Percentiles rank a stretch among this genome's conserved stretches.
These are phyloP conservation scores for Epichloe hybrida DNA, from an alignment of 2,329 filamentous ascomycete genomes.

Conservation along the genomic window DNA sequence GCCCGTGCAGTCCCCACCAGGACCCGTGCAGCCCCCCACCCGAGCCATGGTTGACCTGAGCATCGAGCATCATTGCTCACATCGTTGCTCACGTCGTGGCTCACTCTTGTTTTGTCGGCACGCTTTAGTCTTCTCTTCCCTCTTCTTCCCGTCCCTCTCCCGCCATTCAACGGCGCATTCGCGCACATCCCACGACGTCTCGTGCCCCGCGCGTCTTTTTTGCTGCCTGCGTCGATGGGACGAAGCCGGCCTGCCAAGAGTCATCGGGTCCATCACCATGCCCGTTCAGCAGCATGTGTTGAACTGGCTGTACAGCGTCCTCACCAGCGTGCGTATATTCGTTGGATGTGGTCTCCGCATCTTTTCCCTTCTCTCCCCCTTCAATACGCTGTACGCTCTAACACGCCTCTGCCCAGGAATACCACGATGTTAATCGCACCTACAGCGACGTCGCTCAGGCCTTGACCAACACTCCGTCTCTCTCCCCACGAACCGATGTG, in stretches of 20 bases:
- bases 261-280: conserved; percentile 27
- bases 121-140: neutral
- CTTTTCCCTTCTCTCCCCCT: neutral
- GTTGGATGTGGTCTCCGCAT: neutral
- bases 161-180: neutral
- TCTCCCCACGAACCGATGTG: conserved; percentile 81
- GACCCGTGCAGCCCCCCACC: no score
- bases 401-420: conserved; percentile 48
- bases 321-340: conserved; percentile 52
- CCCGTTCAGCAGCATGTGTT: conserved; percentile 79
- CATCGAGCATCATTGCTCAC: no score
- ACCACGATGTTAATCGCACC: conserved; percentile 80
- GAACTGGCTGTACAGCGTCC: conserved; percentile 88
- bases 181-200: no score
- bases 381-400: neutral
- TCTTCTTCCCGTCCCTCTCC: neutral
- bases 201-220: no score
- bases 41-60: no score
- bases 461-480: conserved; percentile 63
- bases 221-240: neutral
- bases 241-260: neutral
- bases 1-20: no score
- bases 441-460: conserved; percentile 83
- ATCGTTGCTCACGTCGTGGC: no score
- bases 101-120: no score